Evolutionary conservation across 2,329 filamentous ascomycete species (phyloP), one percentile per base, ranked within the genome.

Genomic region (Davidsoniella eucalypti): DNA sequence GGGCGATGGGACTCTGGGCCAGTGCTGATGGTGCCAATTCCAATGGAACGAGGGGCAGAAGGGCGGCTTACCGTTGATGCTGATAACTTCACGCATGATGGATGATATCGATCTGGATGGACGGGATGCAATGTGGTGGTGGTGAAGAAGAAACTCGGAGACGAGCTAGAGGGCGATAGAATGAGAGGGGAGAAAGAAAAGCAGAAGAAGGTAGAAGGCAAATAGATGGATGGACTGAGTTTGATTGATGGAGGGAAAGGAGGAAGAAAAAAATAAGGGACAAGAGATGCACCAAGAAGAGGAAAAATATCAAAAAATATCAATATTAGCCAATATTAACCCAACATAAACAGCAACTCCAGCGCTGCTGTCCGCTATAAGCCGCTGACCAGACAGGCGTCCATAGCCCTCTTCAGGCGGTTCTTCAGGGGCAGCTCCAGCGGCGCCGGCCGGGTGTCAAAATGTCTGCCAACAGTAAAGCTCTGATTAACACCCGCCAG

Each of bases 41-140:
- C 18, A 18, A 44, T 10, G 16, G 40, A 23, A 59, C 14, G 18
- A 21, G 18, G 18, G 26, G 26, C 6, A 21, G 44, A 21, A 18
- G 33, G 36, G 57, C 54, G 59, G 64, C 83, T 65, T 80, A 95
- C 90, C 88, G 79, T 95, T 95, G 79, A 96, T 84, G 74, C 84
- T 90, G 71, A 96, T 94, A 69, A 96, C 87, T 81, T 96, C 90
- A 84, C 90, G 88, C 90, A 96, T 96, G 67, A 69, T 88, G 42
- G 50, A 46, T 41, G 25, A 40, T 38, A 26, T 51, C 21, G 33
- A 23, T 50, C 36, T 44, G 41, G 37, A 41, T 49, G 25, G 47
- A 44, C 37, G 39, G 39, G 39, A 50, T 44, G 50, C 43, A 44
- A 47, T 46, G 36, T 29, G 40, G 33, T 26, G 46, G 33, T 52